These are phyloP conservation scores for Dioszegia aurantiaca DNA, from an alignment of 768 basidiomycete species.

Conservation along the genomic window DNA sequence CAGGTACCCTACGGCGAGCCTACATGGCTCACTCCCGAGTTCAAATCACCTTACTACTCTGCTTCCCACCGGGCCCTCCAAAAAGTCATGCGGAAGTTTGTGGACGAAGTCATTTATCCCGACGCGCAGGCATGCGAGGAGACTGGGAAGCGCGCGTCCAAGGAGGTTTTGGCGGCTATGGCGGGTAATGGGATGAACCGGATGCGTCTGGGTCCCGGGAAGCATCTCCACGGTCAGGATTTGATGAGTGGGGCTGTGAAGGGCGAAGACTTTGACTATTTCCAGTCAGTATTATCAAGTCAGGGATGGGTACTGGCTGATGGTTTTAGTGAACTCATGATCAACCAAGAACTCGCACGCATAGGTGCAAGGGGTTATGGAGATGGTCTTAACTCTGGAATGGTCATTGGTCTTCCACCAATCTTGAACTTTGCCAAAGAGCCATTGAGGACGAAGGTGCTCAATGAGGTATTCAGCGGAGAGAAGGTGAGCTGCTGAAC, in stretches of 20 bases:
- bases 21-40: constrained; percentile 71
- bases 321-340: constrained; percentile 60
- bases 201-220: constrained; percentile 88
- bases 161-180: constrained; percentile 75
- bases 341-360: constrained; percentile 73
- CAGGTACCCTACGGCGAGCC: constrained; percentile 84
- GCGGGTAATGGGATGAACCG: constrained; percentile 77
- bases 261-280: constrained; percentile 85
- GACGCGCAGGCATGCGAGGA: constrained; percentile 78
- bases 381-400: constrained; percentile 72
- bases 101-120: constrained; percentile 66
- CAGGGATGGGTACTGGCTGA: neutral
- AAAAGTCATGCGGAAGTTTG: constrained; percentile 62
- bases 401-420: constrained; percentile 67
- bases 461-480: constrained; percentile 62
- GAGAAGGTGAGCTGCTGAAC: constrained; percentile 57
- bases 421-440: constrained; percentile 69
- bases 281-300: constrained; percentile 63
- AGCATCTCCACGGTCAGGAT: constrained; percentile 73
- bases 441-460: constrained; percentile 64
- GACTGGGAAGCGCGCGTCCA: constrained; percentile 81
- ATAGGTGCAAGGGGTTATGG: constrained; percentile 72
- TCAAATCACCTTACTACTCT: constrained; percentile 72
- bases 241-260: constrained; percentile 72
- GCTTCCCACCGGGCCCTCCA: constrained; percentile 59